Evolutionary conservation across 192 early-diverging fungal genomes (phyloP).

Genomic region (Spinellus fusiger): DNA sequence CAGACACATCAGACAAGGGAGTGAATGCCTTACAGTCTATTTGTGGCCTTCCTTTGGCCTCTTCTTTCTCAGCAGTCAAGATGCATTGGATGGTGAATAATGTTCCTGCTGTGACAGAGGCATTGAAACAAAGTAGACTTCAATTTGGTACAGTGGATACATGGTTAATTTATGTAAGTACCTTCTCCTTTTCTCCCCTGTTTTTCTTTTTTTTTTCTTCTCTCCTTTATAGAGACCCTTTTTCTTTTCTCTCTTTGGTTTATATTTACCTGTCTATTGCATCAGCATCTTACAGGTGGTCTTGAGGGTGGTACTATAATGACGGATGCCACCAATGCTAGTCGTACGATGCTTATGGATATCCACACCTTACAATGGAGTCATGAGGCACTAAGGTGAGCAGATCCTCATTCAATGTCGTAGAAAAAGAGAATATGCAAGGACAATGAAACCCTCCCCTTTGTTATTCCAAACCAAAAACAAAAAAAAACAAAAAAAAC

Average conservation of each 20-base stretch:
- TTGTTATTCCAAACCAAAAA: no score
- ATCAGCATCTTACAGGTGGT: slow-evolving; percentile 80
- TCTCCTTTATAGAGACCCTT: neutral
- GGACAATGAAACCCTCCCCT: no score
- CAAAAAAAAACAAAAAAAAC: no score
- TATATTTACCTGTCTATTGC: neutral
- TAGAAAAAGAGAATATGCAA: neutral
- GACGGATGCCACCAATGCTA: slow-evolving; percentile 91
- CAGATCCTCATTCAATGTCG: neutral
- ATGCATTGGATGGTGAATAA: slow-evolving; percentile 90
- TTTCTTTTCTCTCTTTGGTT: neutral
- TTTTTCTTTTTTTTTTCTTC: neutral
- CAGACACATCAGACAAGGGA: slow-evolving; percentile 36
- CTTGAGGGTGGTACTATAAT: slow-evolving; percentile 58
- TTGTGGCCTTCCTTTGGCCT: slow-evolving; percentile 85
- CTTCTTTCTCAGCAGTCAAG: slow-evolving; percentile 91
- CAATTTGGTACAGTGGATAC: slow-evolving; percentile 90
- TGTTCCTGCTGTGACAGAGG: slow-evolving; percentile 59
- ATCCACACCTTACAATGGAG: slow-evolving; percentile 78
- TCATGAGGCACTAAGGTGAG: slow-evolving; percentile 46
- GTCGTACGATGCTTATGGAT: slow-evolving; percentile 94
- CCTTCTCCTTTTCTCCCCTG: neutral
- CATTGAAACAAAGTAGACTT: slow-evolving; percentile 65
- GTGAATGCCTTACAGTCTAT: slow-evolving; percentile 37
- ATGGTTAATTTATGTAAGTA: slow-evolving; percentile 83